Evolutionary conservation across 2,329 filamentous ascomycete genomes (phyloP).

Genomic region (Malbranchea cinnamomea): DNA sequence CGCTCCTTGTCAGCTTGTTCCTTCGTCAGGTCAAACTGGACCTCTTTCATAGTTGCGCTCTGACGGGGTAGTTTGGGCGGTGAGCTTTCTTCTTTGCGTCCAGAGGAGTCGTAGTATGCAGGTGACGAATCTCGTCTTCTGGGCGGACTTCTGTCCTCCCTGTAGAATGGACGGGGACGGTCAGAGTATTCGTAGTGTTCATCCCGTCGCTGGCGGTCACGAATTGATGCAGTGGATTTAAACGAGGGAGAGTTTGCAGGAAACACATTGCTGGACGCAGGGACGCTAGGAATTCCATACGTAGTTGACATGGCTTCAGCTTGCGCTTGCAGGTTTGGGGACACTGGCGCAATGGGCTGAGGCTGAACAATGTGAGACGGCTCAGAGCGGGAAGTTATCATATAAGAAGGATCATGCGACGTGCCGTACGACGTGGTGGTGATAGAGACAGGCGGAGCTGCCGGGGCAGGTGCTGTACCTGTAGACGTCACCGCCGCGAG

Average conservation of each 20-base stretch:
- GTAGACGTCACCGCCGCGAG: too few species aligned
- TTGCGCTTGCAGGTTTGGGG: slow-evolving; percentile 47
- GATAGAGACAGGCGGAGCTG: too few species aligned
- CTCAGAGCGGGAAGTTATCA: slow-evolving; percentile 34
- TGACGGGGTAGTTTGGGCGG: slow-evolving; percentile 16
- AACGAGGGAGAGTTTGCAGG: slow-evolving; percentile 11
- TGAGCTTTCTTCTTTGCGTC: slow-evolving; percentile 12
- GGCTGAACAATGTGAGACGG: slow-evolving; percentile 69
- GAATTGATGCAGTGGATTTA: slow-evolving; percentile 1
- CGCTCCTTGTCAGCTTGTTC: slow-evolving; percentile 39
- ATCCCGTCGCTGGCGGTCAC: slow-evolving; percentile 1
- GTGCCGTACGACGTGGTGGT: too few species aligned
- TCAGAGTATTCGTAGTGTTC: slow-evolving; percentile 3
- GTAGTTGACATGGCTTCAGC: slow-evolving; percentile 17
- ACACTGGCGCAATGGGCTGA: slow-evolving; percentile 60
- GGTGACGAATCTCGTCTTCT: slow-evolving; percentile 35
- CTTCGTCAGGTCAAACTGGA: slow-evolving; percentile 43
- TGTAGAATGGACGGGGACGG: not conserved
- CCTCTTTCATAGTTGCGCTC: slow-evolving; percentile 25
- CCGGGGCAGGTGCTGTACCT: too few species aligned
- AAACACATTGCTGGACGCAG: too few species aligned
- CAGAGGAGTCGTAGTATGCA: too few species aligned
- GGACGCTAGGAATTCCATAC: too few species aligned
- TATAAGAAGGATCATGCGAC: slow-evolving; percentile 26
- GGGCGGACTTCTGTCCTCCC: slow-evolving; percentile 13